phyloP scores from a whole-genome alignment of 1,139 yeast genomes.

The Candida neerlandica region DNA sequence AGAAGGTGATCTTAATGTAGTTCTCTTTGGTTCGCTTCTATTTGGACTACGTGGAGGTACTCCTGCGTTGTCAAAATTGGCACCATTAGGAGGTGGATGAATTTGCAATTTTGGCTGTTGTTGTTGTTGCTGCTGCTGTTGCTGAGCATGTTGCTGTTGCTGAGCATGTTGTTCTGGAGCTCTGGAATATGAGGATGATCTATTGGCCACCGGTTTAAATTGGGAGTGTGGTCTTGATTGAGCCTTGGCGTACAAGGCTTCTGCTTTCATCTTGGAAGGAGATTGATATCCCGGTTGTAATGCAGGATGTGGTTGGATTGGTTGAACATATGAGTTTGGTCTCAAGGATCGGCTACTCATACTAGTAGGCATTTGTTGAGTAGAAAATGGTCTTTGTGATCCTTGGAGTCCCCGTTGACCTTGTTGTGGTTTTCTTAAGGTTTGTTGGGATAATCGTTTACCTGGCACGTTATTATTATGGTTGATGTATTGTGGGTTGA shows the following conservation, averaged over 20 bases:
- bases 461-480: slow-evolving; percentile 9
- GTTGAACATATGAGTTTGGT: slow-evolving; percentile 40
- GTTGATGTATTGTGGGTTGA: slow-evolving; percentile 4
- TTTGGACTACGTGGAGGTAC: slow-evolving; percentile 23
- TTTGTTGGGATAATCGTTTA: slow-evolving; percentile 36
- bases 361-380: slow-evolving; percentile 18
- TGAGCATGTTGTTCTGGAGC: slow-evolving; percentile 16
- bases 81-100: slow-evolving; percentile 33
- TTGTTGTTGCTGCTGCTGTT: neutral
- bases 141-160: neutral
- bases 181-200: slow-evolving; percentile 59
- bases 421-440: slow-evolving; percentile 29
- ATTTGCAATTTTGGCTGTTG: neutral
- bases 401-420: slow-evolving; percentile 3
- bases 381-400: slow-evolving; percentile 37
- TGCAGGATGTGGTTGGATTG: slow-evolving; percentile 48
- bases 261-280: slow-evolving; percentile 48
- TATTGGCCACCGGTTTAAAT: slow-evolving; percentile 38
- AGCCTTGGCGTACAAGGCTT: slow-evolving; percentile 54
- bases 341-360: slow-evolving; percentile 39
- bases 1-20: slow-evolving; percentile 13
- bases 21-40: slow-evolving; percentile 10
- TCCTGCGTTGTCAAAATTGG: slow-evolving; percentile 35
- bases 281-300: slow-evolving; percentile 42
- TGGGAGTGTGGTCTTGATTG: slow-evolving; percentile 44